These are phyloP conservation scores for Lophium mytilinum DNA, from an alignment of 495 filamentous ascomycete species.

Conservation along the genomic window DNA sequence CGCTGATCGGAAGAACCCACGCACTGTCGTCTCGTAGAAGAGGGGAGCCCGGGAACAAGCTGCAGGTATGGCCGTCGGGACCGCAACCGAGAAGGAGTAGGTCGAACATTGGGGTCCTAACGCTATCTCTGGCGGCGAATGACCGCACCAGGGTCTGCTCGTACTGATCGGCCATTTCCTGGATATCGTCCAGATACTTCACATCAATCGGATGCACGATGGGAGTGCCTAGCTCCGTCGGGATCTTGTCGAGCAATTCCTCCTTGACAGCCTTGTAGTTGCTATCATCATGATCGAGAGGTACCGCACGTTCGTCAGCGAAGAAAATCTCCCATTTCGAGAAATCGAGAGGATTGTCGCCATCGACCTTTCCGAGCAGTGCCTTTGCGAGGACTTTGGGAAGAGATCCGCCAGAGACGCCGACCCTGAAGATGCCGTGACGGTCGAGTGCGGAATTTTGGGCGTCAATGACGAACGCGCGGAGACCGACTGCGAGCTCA, in stretches of 20 bases:
- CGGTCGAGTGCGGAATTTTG: conserved; percentile 73
- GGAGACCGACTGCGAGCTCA: conserved; percentile 63
- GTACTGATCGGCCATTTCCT: conserved; percentile 90
- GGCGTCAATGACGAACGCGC: conserved; percentile 67
- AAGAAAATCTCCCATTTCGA: conserved; percentile 96
- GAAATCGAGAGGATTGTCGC: conserved; percentile 62
- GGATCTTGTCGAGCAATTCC: conserved; percentile 82
- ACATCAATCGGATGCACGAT: conserved; percentile 70
- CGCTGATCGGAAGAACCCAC: conserved; percentile 84
- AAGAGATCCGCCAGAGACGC: conserved; percentile 89
- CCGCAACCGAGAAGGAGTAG: conserved; percentile 86
- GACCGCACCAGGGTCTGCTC: conserved; percentile 74
- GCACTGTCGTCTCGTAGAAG: conserved; percentile 81
- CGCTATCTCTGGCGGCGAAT: conserved; percentile 37
- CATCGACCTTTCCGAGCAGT: conserved; percentile 51
- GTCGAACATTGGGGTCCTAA: conserved; percentile 77
- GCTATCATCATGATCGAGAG: conserved; percentile 84
- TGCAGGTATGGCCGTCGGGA: conserved; percentile 96
- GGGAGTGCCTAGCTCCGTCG: conserved; percentile 53
- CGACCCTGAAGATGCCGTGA: conserved; percentile 80
- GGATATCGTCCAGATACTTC: conserved; percentile 64
- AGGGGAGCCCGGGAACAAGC: conserved; percentile 82
- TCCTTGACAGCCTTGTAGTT: conserved; percentile 85
- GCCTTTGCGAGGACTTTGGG: conserved; percentile 77
- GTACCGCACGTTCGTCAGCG: conserved; percentile 91